Evolutionary conservation across 2,329 filamentous ascomycete genomes (phyloP).

Genomic region (Ustulina deusta): DNA sequence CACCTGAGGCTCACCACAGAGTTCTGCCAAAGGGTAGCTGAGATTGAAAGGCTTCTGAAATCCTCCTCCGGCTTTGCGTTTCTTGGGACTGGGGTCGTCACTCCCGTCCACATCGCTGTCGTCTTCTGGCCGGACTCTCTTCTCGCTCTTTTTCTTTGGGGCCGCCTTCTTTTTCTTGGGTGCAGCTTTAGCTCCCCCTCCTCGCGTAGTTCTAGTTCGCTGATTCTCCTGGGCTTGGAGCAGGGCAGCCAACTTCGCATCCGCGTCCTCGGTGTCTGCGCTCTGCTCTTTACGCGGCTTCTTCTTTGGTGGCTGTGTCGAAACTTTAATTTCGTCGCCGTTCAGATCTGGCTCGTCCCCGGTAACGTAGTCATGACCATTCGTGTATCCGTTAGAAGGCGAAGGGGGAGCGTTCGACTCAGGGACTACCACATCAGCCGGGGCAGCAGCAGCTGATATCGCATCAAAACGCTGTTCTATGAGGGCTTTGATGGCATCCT

Average conservation of each 20-base stretch:
- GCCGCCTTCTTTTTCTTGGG: constrained; percentile 71
- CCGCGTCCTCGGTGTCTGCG: constrained; percentile 75
- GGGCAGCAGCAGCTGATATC: constrained; percentile 64
- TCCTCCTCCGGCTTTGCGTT: constrained; percentile 88
- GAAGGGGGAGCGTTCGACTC: constrained; percentile 42
- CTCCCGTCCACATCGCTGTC: constrained; percentile 80
- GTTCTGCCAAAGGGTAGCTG: constrained; percentile 74
- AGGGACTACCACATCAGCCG: constrained; percentile 34
- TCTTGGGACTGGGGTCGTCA: constrained; percentile 67
- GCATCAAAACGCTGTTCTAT: constrained; percentile 82
- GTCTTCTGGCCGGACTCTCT: constrained; percentile 81
- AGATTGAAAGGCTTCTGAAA: constrained; percentile 91
- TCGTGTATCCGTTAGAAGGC: constrained; percentile 44
- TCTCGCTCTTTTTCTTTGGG: constrained; percentile 78
- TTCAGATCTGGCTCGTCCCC: constrained; percentile 50
- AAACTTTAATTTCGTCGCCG: constrained; percentile 61
- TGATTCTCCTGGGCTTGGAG: constrained; percentile 94
- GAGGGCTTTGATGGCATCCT: constrained; percentile 77
- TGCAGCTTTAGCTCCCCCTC: constrained; percentile 68
- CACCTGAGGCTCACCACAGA: constrained; percentile 77
- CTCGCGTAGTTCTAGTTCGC: constrained; percentile 79
- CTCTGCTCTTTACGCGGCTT: constrained; percentile 75
- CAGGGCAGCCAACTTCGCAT: constrained; percentile 87
- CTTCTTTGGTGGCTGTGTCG: constrained; percentile 65
- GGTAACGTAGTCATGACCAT: constrained; percentile 48